Evolutionary conservation across 768 basidiomycete species (phyloP), one percentile per base, ranked within the genome.

Genomic region (Serendipita sp.): DNA sequence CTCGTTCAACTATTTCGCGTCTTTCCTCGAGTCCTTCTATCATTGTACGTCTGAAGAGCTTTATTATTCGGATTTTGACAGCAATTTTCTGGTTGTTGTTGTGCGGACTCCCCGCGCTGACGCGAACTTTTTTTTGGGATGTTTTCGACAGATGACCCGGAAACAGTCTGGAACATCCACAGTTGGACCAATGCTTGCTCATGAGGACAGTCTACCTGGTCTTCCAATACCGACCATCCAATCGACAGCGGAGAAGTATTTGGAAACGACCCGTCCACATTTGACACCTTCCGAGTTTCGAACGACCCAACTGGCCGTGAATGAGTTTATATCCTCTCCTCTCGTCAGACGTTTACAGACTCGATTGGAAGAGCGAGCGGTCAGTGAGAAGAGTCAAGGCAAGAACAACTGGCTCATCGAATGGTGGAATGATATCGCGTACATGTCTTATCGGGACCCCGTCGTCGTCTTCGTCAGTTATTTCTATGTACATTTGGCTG

Each of bases 401-500:
- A 64, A 72, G 65, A 73, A 75, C 18, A 93, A 81, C 77, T 99
- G 96, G 96, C 79, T 99, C n/a, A 81, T 82, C 54, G 91, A 95
- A 63, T 99, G 96, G 96, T 99, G 95, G 95, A 94, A 98, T 75
- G 91, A 96, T 41, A 82, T 74, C 3, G 94, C 7, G 45, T 38
- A 16, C 16, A 85, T 91, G 86, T 86, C 77, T 3, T 90, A 89
- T 71, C 81, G 90, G 56, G 94, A 95, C 70, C 85, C 93, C 1
- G 89, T 96, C 56, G 86, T 94, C 35, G 88, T 94, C 13, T 88
- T 84, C 68, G 91, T 94, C 70, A 91, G 86, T 80, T 99, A 99
- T 78, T 98, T 88, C 77, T 99, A 90, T 73, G 81, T 93, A 7
- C 94, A 98, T 73, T 73, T 85, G 51, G 81, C 86, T 65, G 89